Conservation (phyloP, 78 protist genomes). For the Chrysochromulina parva region DNA sequence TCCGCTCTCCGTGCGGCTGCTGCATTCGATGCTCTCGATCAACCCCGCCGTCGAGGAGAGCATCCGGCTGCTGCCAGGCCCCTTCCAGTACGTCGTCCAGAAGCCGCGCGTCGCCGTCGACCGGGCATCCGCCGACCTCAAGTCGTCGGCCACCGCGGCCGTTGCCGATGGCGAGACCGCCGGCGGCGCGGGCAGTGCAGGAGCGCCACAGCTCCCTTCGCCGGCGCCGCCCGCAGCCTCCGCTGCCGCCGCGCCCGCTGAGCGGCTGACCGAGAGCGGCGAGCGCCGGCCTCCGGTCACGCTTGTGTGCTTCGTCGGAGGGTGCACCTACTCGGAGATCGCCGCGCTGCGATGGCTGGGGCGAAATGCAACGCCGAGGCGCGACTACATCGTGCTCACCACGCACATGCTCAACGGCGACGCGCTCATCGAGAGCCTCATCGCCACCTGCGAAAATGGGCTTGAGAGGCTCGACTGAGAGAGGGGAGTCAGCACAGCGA, state of each 20-base stretch:
- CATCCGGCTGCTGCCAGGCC: not conserved
- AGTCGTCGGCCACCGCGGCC: too few species aligned
- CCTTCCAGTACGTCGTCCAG: not conserved
- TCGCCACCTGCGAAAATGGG: not conserved
- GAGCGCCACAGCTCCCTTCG: too few species aligned
- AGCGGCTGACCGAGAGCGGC: not conserved
- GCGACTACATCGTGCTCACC: constrained; percentile 70
- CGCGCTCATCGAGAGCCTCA: constrained; percentile 45
- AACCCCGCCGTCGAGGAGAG: not conserved
- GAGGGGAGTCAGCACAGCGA: too few species aligned
- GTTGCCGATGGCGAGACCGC: too few species aligned
- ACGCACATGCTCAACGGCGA: constrained; percentile 75
- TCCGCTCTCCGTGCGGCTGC: constrained; percentile 74
- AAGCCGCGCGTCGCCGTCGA: not conserved
- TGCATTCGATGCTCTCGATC: constrained; percentile 45
- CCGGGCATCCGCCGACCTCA: too few species aligned
- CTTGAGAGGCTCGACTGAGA: not conserved
- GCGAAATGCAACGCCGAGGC: not conserved
- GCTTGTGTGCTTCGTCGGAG: constrained; percentile 84
- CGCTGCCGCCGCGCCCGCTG: not conserved
- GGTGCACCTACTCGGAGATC: constrained; percentile 78
- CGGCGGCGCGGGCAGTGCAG: too few species aligned
- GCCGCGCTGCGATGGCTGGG: constrained; percentile 78
- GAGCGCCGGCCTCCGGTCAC: constrained; percentile 2
- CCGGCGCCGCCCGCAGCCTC: too few species aligned